Percentiles rank a stretch among this genome's conserved stretches.
Evolutionary conservation across 306 rosid genomes (phyloP).

Genomic region (Glycine latifolia): DNA sequence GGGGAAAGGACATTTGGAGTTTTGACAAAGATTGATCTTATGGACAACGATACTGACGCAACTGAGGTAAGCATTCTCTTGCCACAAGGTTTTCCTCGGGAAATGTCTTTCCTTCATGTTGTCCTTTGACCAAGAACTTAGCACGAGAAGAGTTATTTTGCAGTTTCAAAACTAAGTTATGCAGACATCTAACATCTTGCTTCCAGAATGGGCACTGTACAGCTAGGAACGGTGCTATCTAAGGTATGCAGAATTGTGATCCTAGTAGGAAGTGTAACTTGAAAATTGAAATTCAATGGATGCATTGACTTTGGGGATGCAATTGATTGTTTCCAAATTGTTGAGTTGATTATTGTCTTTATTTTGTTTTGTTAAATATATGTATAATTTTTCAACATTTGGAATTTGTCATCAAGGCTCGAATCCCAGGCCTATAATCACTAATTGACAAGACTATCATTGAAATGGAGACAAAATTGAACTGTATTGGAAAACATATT

Average conservation of each 20-base stretch:
- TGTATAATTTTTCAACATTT: slow-evolving; percentile 71
- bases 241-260: slow-evolving; percentile 63
- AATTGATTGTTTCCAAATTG: slow-evolving; percentile 17
- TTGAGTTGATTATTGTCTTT: background rate
- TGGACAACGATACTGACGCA: slow-evolving; percentile 99
- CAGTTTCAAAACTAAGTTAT: slow-evolving; percentile 35
- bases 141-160: slow-evolving; percentile 4
- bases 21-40: slow-evolving; percentile 96
- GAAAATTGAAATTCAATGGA: slow-evolving; percentile 28
- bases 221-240: slow-evolving; percentile 91
- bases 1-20: slow-evolving; percentile 98
- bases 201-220: slow-evolving; percentile 96
- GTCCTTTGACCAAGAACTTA: background rate
- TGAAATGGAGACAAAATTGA: slow-evolving; percentile 90
- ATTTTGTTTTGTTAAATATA: background rate
- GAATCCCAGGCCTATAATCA: slow-evolving; percentile 92
- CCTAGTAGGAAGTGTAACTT: slow-evolving; percentile 27
- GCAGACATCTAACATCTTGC: slow-evolving; percentile 94
- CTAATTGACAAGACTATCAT: slow-evolving; percentile 85
- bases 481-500: slow-evolving; percentile 90
- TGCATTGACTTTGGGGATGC: background rate
- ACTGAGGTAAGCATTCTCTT: slow-evolving; percentile 73
- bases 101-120: slow-evolving; percentile 13
- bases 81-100: slow-evolving; percentile 3
- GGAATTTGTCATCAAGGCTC: slow-evolving; percentile 94